Conservation (phyloP, 2,329 filamentous ascomycete genomes). For the Alternaria sp. region DNA sequence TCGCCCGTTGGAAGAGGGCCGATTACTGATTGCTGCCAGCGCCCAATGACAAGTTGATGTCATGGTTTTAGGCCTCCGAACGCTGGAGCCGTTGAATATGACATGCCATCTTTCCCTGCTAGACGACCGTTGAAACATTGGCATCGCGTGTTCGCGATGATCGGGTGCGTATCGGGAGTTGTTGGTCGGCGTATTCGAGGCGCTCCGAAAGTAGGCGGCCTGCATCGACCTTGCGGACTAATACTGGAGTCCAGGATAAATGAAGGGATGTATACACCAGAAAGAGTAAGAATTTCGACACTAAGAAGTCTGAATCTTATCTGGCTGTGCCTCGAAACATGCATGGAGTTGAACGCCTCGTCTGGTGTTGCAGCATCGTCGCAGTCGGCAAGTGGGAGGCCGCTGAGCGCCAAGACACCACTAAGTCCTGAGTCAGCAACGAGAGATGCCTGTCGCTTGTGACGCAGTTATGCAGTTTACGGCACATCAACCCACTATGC, state of each 20-base stretch:
- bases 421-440: constrained; percentile 5
- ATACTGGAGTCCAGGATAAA: not conserved
- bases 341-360: not conserved
- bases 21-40: not conserved
- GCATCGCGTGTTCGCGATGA: not conserved
- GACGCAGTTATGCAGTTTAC: constrained; percentile 7
- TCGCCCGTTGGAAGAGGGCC: constrained; percentile 5
- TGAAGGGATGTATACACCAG: not conserved
- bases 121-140: constrained; percentile 1
- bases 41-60: not conserved
- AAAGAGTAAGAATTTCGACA: not conserved
- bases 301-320: not conserved
- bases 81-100: not conserved
- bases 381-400: not conserved
- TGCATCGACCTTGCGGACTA: not conserved
- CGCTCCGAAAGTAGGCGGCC: constrained; percentile 1
- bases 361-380: not conserved
- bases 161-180: not conserved
- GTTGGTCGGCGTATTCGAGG: not conserved
- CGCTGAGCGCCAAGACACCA: constrained; percentile 7
- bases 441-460: constrained; percentile 7
- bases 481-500: constrained; percentile 11
- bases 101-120: not conserved
- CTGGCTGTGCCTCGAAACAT: not conserved
- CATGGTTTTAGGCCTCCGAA: not conserved